Base-by-base conservation (phyloP, 1,139 yeast species). In the Scheffersomyces lignicola region DNA sequence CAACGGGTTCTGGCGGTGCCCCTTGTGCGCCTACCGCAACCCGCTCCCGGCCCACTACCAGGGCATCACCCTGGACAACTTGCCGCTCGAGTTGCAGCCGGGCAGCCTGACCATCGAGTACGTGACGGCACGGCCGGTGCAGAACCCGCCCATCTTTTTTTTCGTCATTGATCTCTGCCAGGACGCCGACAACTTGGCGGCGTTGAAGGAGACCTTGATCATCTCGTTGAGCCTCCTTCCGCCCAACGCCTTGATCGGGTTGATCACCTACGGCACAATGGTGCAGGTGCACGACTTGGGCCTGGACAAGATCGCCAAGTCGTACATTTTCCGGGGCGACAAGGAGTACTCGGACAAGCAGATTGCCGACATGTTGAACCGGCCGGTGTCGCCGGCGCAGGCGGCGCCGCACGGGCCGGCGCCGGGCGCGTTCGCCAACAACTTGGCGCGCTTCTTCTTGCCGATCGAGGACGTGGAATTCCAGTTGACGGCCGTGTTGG, bases 151-250 rank as follows among this genome's bases (percentile, higher is more conserved):
- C n/a, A 79, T 90, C 43, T 92, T 90, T 60, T 67, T 89, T 46
- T 88, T 88, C 57, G 94, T 89, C 23, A 82, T 92, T 48, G 99
- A 92, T 60, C 71, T 90, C 45, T 92, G 98, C 58, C 96, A 94
- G 60, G 97, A 94, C 54, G 88, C 81, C 39, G 98, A 92, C 52
- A 92, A 89, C 60, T 73, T 92, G 55, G 80, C 83, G 58, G 92
- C 97, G 8, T 74, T 92, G 60, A 88, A 88, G 59, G 96, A 89
- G 49, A 78, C 95, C 21, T 73, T 92, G 52, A 79, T 89, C 38
- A 81, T 88, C 40, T 80, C 95, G 10, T 73, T 94, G 49, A 77
- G 88, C 37, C 68, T 87, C 49, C 77, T 92, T 54, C 99, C 99
- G 20, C 95, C 96, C 30, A 89, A 92, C 54, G 94, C 97, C 2